A percentile compares a stretch with the other conserved stretches of the same genome.
Conservation (phyloP, 768 basidiomycete genomes). For the Lactifluus echinatus region DNA sequence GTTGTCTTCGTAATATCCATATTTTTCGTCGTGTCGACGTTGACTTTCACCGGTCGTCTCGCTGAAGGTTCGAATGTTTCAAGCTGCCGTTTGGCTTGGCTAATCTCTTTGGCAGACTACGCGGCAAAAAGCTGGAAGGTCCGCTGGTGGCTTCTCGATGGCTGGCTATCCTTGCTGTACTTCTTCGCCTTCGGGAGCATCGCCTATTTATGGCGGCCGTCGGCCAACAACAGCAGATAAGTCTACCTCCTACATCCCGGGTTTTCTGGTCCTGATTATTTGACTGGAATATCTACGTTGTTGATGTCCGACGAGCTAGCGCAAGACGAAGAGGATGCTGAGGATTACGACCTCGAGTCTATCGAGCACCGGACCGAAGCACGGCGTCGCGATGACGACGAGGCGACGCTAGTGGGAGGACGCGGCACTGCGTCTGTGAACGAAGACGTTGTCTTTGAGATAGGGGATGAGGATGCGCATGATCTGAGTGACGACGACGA, state of each 20-base stretch:
- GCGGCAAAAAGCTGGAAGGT: slow-evolving; percentile 83
- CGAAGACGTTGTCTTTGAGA: slow-evolving; percentile 78
- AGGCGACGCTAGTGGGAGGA: slow-evolving; percentile 62
- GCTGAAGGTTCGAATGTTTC: slow-evolving; percentile 62
- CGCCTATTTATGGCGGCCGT: slow-evolving; percentile 89
- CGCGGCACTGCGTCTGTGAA: slow-evolving; percentile 41
- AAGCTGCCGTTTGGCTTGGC: neutral
- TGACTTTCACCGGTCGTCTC: slow-evolving; percentile 85
- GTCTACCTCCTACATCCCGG: slow-evolving; percentile 26
- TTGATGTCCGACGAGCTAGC: slow-evolving; percentile 96
- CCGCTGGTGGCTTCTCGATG: slow-evolving; percentile 96
- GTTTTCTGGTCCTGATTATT: slow-evolving; percentile 19
- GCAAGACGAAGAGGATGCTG: slow-evolving; percentile 88
- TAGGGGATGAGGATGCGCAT: slow-evolving; percentile 71
- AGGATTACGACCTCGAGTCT: slow-evolving; percentile 83
- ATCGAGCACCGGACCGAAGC: slow-evolving; percentile 47
- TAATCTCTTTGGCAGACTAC: slow-evolving; percentile 53
- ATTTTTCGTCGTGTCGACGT: slow-evolving; percentile 89
- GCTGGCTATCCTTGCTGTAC: slow-evolving; percentile 87
- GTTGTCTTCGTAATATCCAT: slow-evolving; percentile 74
- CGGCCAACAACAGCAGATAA: slow-evolving; percentile 80
- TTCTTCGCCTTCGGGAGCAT: slow-evolving; percentile 72
- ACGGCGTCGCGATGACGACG: slow-evolving; percentile 47
- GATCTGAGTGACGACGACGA: slow-evolving; percentile 50
- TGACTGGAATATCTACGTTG: slow-evolving; percentile 47